Base-by-base conservation (phyloP, 176 grass and related monocot genomes). In the Rhipidocladum racemiflorum region DNA sequence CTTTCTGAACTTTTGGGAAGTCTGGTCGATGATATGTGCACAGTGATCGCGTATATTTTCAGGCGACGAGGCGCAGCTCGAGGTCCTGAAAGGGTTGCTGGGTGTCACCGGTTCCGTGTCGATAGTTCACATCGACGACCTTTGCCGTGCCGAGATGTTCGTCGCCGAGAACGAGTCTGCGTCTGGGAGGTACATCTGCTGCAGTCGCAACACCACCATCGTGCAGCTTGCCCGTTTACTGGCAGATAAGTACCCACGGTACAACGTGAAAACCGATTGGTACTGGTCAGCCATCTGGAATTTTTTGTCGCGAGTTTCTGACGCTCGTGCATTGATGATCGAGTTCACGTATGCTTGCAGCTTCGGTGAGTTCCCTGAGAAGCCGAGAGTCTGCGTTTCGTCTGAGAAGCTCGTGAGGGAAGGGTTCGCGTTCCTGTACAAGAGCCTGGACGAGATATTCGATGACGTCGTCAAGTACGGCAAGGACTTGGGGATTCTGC, bases 341-440 rank as follows among this genome's bases (percentile, higher is more conserved):
- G 53, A 56, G 53, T 9, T 3, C 0, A 1, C 3, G 21, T 10
- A 53, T 2, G 20, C 3, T 9, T 55, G 82, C 75, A 92, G 93
- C 43, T 88, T 92, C 25, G 50, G 53, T 3, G 88, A 63, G 4
- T 12, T 61, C 14, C 80, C 86, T 0, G 65, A 78, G 45, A 86
- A 88, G 79, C 68, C 90, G 0, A 88, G 85, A 55, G 48, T 82
- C 28, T 73, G 27, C 4, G 59, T 94, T 16, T 82, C 86, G 14
- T 94, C 86, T 0, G 86, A 84, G 65, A 94, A 91, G 71, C 65
- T 91, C 34, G 2, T 65, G 15, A 70, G 68, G 75, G 89, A 66
- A 17, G 92, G 89, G 4, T 94, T 94, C 45, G 51, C 89, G 88
- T 94, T 82, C 49, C 85, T 75, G 18, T 76, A 87, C 79, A 79